Evolutionary conservation across 306 rosid genomes (phyloP).

Genomic region (Rubus idaeus): DNA sequence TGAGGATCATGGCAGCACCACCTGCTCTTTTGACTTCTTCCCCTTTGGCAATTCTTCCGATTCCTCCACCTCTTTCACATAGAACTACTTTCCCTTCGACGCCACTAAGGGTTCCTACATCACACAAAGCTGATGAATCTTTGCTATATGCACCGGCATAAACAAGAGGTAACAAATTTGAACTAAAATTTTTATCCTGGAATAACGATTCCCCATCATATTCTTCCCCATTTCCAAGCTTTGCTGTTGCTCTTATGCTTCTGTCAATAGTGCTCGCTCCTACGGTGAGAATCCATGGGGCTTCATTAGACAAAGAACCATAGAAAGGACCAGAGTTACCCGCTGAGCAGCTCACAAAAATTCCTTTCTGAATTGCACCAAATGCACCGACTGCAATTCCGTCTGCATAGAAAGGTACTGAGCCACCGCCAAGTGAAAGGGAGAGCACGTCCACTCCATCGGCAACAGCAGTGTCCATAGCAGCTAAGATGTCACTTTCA

Average conservation of each 20-base stretch:
- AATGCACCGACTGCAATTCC: constrained; percentile 52
- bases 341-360: constrained; percentile 59
- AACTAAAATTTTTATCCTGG: constrained; percentile 32
- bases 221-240: constrained; percentile 42
- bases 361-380: constrained; percentile 57
- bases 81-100: constrained; percentile 49
- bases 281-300: constrained; percentile 51
- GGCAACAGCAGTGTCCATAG: constrained; percentile 33
- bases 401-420: constrained; percentile 43
- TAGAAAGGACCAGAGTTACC: constrained; percentile 52
- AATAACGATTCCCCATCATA: constrained; percentile 38
- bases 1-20: constrained; percentile 49
- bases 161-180: constrained; percentile 35
- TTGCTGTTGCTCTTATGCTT: constrained; percentile 36
- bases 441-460: constrained; percentile 69
- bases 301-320: constrained; percentile 48
- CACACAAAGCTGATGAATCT: constrained; percentile 12
- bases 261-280: constrained; percentile 46
- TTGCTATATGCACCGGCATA: constrained; percentile 37
- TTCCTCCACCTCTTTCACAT: constrained; percentile 36
- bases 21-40: constrained; percentile 40
- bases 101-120: constrained; percentile 27
- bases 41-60: constrained; percentile 2
- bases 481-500: constrained; percentile 28
- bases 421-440: constrained; percentile 41